Evolutionary conservation across 2,329 filamentous ascomycete genomes (phyloP), one percentile per base, ranked within the genome.

Genomic region (Epichloe gansuensis): DNA sequence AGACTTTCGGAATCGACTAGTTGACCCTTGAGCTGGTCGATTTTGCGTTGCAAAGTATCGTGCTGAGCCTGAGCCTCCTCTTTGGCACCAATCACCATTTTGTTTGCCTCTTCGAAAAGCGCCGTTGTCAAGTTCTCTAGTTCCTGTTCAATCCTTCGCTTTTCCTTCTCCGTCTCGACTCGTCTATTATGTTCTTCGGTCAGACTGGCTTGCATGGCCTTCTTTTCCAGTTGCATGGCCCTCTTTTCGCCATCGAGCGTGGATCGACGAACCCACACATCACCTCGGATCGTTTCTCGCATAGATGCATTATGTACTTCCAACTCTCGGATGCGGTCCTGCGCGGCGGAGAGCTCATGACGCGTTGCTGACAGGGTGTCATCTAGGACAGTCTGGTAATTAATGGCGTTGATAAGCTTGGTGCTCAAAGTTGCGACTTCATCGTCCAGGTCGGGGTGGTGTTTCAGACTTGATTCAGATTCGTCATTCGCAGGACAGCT

Each of bases 51-150:
- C 43, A 91, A 74, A 4, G 79, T 77, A 59, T 96, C 90, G 39
- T 89, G 85, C 60, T 96, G 89, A 57, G 81, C 83, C 56, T 90
- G 83, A 8, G 93, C 90, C 56, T 95, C 88, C 66, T 91, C 89
- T 63, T 95, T 88, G 39, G 91, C 91, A 15, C 62, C 65, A 42
- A 91, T 88, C 50, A 98, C 93, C 91, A 98, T 97, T 76, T 86
- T 91, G 72, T 98, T 97, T 48, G 93, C 93, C 73, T 98, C 91
- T 65, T 97, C 90, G 57, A 98, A 98, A n/a, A 98, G 77, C 31
- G 89, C 90, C 1, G 89, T 83, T 0, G 93, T 97, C 57, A 98
- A 70, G 50, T 82, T 88, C 70, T 97, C 93, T 46, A 98, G 73
- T 68, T 98, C 93, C 60, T 86, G 83, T 67, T 98, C 93, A 34